phyloP scores from a whole-genome alignment of 1,139 yeast species.

The Magnusiomyces paraingens region DNA sequence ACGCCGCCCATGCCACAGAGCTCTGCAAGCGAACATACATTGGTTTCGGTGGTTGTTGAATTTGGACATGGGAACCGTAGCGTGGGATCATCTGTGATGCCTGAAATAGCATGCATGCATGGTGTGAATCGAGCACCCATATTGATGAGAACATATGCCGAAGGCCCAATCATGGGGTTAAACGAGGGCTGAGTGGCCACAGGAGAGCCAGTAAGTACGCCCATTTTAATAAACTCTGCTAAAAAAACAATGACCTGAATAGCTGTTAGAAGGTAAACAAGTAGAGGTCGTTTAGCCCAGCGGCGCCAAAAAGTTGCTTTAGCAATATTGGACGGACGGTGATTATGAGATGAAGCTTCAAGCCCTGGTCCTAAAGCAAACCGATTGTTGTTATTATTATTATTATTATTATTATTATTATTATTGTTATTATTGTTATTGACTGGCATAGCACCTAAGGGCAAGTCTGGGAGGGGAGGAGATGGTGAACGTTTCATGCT shows the following conservation, averaged over 20 bases:
- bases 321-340: too few relatives aligned
- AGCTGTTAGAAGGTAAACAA: conserved; percentile 29
- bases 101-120: conserved; percentile 54
- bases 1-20: conserved; percentile 59
- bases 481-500: neutral
- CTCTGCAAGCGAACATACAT: conserved; percentile 52
- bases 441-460: neutral
- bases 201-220: conserved; percentile 56
- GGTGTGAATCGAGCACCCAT: conserved; percentile 71
- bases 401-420: too few relatives aligned
- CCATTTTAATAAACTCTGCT: conserved; percentile 60
- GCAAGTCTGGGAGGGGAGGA: conserved; percentile 3
- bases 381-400: too few relatives aligned
- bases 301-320: neutral
- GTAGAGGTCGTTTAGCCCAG: conserved; percentile 24
- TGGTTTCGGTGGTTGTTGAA: conserved; percentile 49
- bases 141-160: conserved; percentile 56
- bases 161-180: conserved; percentile 82
- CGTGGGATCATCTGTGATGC: conserved; percentile 42
- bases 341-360: too few relatives aligned
- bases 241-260: conserved; percentile 57
- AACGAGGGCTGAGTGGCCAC: conserved; percentile 66
- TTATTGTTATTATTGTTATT: too few relatives aligned
- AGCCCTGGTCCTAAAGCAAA: too few relatives aligned
- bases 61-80: conserved; percentile 63